phyloP scores from a whole-genome alignment of 371 early-diverging fungal species.

The Homolaphlyctis polyrhiza region DNA sequence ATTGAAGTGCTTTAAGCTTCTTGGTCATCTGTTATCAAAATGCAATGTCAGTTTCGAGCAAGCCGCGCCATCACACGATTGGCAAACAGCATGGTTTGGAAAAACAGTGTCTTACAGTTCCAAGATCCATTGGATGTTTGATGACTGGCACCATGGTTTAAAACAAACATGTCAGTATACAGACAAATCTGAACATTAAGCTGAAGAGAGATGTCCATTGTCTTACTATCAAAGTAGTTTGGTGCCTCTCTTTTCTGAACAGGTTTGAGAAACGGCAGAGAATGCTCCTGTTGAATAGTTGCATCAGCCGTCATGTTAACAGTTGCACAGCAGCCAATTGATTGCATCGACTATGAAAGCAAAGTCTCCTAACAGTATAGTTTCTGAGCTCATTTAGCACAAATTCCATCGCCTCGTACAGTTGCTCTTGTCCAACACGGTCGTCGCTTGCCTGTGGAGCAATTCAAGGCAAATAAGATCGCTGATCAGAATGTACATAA shows the following conservation, averaged over 20 bases:
- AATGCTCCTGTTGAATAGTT: constrained; percentile 56
- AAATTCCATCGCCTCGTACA: constrained; percentile 85
- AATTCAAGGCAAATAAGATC: too few relatives aligned
- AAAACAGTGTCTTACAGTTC: constrained; percentile 40
- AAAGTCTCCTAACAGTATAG: constrained; percentile 63
- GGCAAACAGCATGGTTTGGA: background rate
- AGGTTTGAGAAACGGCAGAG: constrained; percentile 83
- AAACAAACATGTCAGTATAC: background rate
- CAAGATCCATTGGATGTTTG: constrained; percentile 89
- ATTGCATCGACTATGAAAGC: constrained; percentile 4
- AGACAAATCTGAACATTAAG: background rate
- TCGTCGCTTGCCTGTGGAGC: constrained; percentile 66
- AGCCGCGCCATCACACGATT: too few relatives aligned
- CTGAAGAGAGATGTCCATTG: too few relatives aligned
- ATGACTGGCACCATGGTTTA: constrained; percentile 51
- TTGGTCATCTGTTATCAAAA: constrained; percentile 53
- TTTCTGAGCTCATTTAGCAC: constrained; percentile 76
- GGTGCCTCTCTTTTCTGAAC: constrained; percentile 94
- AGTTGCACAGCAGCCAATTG: background rate
- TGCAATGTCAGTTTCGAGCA: background rate
- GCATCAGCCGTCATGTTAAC: background rate
- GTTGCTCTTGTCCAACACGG: constrained; percentile 83
- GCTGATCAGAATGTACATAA: constrained; percentile 8
- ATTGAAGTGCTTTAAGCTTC: constrained; percentile 66
- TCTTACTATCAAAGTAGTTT: constrained; percentile 76